Base-by-base conservation (phyloP, 805 yeast genomes). In the Scheffersomyces lignosus region DNA sequence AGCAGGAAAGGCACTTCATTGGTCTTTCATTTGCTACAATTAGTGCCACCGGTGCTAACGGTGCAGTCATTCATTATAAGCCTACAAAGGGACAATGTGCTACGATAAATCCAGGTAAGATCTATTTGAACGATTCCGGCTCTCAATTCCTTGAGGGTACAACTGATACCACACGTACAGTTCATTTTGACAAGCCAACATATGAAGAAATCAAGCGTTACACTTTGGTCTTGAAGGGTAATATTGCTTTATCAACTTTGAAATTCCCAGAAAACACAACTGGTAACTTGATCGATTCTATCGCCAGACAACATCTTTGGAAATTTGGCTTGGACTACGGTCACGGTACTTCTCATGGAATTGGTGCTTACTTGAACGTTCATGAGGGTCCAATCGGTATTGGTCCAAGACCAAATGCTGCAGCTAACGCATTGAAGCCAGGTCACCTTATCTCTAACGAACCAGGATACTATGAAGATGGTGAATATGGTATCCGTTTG, bases 1-100 rank as follows among this genome's bases (percentile, higher is more conserved):
- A 64, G 34, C 48, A 59, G 42, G 77, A 73, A 40, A 61, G 67
- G 27, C 63, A 73, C 43, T 79, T 75, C 51, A 71, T 65, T 15
- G 93, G 90, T 0, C 71, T 79, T 30, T 80, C 88, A 3, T 85
- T 85, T 58, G 80, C 77, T 33, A 84, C 93, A 0, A 84, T 85
- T 32, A 78, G 87, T 34, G 77, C 89, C 4, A 71, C 87, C 1
- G 93, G 91, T 1, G 69, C 87, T 9, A 85, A 84, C 55, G 86
- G 87, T 6, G 86, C 93, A 1, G 68, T 85, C 20, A 82, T 86
- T 42, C 95, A 86, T 56, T 86, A 86, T 56, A 64, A 78, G 28
- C 93, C 95, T 3, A 48, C 56, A 9, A 54, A 59, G 34, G 64
- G 64, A 3, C 52, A 58, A 8, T 68, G 74, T 40, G 49, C 75